A percentile compares a stretch with the other conserved stretches of the same genome.
Evolutionary conservation across 371 early-diverging fungal species (phyloP).

Genomic region (Mucor racemosus): DNA sequence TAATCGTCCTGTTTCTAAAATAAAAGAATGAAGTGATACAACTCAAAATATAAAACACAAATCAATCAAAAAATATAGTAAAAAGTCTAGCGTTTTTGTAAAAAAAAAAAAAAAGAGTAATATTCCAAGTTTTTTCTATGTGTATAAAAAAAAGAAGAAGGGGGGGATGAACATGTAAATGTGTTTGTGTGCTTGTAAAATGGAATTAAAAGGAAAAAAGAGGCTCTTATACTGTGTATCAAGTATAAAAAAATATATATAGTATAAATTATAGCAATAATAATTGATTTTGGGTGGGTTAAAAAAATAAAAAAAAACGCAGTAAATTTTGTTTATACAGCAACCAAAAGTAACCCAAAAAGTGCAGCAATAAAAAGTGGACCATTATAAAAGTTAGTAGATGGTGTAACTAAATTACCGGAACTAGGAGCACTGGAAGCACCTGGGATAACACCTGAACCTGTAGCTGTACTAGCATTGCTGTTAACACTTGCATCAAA

Average conservation of each 20-base stretch:
- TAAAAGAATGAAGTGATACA: neutral
- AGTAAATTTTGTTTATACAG: slow-evolving; percentile 20
- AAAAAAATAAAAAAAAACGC: neutral
- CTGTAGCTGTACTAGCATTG: slow-evolving; percentile 34
- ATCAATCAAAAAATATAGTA: neutral
- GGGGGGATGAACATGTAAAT: neutral
- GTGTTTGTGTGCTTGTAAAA: neutral
- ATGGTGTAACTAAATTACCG: slow-evolving; percentile 11
- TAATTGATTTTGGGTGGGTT: neutral
- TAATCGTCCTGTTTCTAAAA: neutral
- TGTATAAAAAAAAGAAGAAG: neutral
- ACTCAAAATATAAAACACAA: neutral
- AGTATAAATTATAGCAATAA: slow-evolving; percentile 7
- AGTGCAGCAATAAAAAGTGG: slow-evolving; percentile 40
- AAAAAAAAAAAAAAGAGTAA: neutral
- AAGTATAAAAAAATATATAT: slow-evolving; percentile 7
- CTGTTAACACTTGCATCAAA: slow-evolving; percentile 35
- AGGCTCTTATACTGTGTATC: slow-evolving; percentile 8
- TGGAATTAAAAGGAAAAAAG: slow-evolving; percentile 3
- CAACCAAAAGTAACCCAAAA: slow-evolving; percentile 35
- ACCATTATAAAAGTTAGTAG: slow-evolving; percentile 27
- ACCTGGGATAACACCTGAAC: slow-evolving; percentile 41
- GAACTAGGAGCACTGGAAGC: slow-evolving; percentile 29
- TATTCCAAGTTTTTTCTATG: slow-evolving; percentile 1
- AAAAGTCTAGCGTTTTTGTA: neutral